Base-by-base conservation (phyloP, 441 rosid species). In the Macaranga tanarius region DNA sequence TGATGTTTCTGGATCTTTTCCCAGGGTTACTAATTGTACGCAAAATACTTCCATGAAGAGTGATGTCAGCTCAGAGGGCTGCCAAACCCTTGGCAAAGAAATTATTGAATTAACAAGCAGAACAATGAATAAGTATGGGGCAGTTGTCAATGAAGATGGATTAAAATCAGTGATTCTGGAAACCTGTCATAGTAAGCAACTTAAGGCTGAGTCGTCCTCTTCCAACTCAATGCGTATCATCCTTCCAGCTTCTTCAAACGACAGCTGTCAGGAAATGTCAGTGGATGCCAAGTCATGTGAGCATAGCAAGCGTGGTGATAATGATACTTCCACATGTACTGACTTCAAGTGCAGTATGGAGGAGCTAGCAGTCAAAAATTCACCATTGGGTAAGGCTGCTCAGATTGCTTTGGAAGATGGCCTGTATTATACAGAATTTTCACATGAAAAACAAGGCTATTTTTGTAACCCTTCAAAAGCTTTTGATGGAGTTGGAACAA, bases 241-340 rank as follows among this genome's bases (percentile, higher is more conserved):
- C 42, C 64, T 57, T 44, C 64, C 65, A 70, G 54, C 56, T 59
- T 57, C 73, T 57, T 70, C 73, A 44, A 58, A 70, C 17, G 65
- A 70, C 10, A 70, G 64, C 73, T 70, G 55, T 19, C 65, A 40
- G 40, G 65, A 42, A 25, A 70, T 42, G 3, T 57, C 63, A 25
- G 17, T 4, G 25, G 63, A 57, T 70, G 64, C 50, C 40, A 70
- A 57, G 42, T 57, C 65, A 57, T 15, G 73, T 69, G 64, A 69
- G 54, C 64, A 8, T 40, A 58, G 13, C 22, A 69, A 42, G n/a
- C 25, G 3, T 26, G 13, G 56, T 44, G 23, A 16, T 58, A 58
- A 10, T 42, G 52, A 44, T 58, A 28, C 40, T 16, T 58, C 26
- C 50, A 38, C n/a, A 57, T 42, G 5, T 25, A 42, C 12, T 19